Base-by-base conservation (phyloP, 2,329 filamentous ascomycete species). In the Cordyceps cateniannulata region DNA sequence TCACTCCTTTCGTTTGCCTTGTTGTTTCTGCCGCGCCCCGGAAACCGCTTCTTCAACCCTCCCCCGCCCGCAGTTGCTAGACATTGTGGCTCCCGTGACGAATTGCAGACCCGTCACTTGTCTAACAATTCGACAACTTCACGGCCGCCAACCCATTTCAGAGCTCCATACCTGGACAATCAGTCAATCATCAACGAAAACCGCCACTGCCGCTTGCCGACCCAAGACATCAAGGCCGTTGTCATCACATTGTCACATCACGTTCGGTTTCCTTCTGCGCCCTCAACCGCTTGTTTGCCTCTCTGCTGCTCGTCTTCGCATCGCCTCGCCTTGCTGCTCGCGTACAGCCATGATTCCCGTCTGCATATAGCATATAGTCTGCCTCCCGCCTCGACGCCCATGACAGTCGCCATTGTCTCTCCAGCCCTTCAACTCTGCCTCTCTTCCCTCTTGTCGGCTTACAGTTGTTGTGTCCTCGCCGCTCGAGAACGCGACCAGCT, bases 81-180 rank as follows among this genome's bases (percentile, higher is more conserved):
- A 59, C 56, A 59, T 51, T 59, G 47, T 59, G 56, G 42, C 56
- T 45, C 35, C 25, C 51, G n/a, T 35, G 38, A 59, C 56, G 38
- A 59, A 59, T 51, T 22, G 42, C 20, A 45, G 18, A 12, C 38
- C 38, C 38, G 47, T 32, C 35, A 35, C 22, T 42, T 59, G 48
- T 52, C 56, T 59, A 35, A 59, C 56, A 55, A 20, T 32, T 55
- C 20, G 14, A n/a, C n/a, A n/a, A n/a, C n/a, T n/a, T n/a, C n/a
- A n/a, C n/a, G n/a, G n/a, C 22, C 7, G 42, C 35, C 35, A 45
- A 40, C 24, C 38, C 32, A 1, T 20, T n/a, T 29, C 44, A 47
- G 20, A 29, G n/a, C 22, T 40, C 55, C 22, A 40, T n/a, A 49
- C 29, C 20, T 8, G n/a, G 24, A 51, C 35, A 6, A n/a, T 47